A percentile compares a stretch with the other conserved stretches of the same genome.
Evolutionary conservation across 495 filamentous ascomycete genomes (phyloP).

Genomic region (Xylaria palmicola): DNA sequence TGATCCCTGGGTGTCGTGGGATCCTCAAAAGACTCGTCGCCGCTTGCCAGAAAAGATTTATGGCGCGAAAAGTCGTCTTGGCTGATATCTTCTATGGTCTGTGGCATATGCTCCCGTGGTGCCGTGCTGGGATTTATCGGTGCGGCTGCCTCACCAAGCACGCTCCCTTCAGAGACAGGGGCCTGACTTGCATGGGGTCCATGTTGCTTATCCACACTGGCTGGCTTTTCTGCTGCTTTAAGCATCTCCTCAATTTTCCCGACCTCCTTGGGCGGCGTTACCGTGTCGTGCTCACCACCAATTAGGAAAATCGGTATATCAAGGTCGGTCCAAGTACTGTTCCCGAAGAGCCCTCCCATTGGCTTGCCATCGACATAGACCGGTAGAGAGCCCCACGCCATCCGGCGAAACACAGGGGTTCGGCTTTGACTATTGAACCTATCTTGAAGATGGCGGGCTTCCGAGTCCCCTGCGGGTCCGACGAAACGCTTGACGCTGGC

Average conservation of each 20-base stretch:
- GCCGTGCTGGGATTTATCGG: constrained; percentile 36
- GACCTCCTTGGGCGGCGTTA: constrained; percentile 70
- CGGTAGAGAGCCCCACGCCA: constrained; percentile 72
- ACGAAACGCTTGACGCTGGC: constrained; percentile 78
- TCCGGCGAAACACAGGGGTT: constrained; percentile 78
- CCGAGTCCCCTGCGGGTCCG: constrained; percentile 67
- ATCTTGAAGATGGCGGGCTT: constrained; percentile 74
- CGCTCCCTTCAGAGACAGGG: constrained; percentile 15
- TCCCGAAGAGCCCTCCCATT: constrained; percentile 65
- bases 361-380: constrained; percentile 48
- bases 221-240: constrained; percentile 20
- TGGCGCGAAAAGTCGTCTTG: constrained; percentile 36
- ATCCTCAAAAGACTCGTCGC: constrained; percentile 44
- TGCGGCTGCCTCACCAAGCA: constrained; percentile 49
- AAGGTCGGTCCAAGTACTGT: constrained; percentile 71
- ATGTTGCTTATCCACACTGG: constrained; percentile 25
- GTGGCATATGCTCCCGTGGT: constrained; percentile 24
- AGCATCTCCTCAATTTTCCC: constrained; percentile 57
- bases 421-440: constrained; percentile 81
- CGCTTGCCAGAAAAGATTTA: constrained; percentile 13
- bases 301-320: constrained; percentile 73
- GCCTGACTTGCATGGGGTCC: constrained; percentile 21
- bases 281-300: constrained; percentile 71
- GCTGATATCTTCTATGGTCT: constrained; percentile 32
- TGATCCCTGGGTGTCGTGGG: constrained; percentile 43